Conservation (phyloP, 495 filamentous ascomycete genomes). For the Podospora tetraspora region DNA sequence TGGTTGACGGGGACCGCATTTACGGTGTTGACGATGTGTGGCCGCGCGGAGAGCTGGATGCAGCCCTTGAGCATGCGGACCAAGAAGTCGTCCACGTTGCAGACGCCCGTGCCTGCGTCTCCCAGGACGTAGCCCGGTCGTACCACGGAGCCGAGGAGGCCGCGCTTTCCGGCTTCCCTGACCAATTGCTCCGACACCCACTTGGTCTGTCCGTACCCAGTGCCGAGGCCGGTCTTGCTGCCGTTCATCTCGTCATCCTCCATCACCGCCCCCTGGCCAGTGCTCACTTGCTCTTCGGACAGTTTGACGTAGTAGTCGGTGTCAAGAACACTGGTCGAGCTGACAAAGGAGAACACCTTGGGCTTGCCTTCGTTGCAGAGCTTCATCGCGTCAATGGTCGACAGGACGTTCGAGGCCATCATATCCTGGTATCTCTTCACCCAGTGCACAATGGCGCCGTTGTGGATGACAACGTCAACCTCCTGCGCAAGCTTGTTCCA, state of each 20-base stretch:
- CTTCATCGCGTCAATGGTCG: conserved; percentile 69
- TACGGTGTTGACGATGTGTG: conserved; percentile 78
- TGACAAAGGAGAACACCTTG: conserved; percentile 79
- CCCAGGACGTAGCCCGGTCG: conserved; percentile 85
- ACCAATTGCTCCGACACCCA: conserved; percentile 67
- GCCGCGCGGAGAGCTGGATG: conserved; percentile 67
- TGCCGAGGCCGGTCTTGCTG: conserved; percentile 45
- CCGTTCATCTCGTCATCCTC: conserved; percentile 45
- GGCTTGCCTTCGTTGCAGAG: conserved; percentile 72
- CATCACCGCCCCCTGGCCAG: conserved; percentile 44
- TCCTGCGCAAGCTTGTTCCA: conserved; percentile 61
- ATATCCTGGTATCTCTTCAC: conserved; percentile 73
- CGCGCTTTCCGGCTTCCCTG: conserved; percentile 70
- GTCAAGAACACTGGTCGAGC: conserved; percentile 80
- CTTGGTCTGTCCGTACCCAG: conserved; percentile 90
- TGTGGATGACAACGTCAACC: conserved; percentile 81
- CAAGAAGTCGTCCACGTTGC: conserved; percentile 88
- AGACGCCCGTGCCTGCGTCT: conserved; percentile 64
- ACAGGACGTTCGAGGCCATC: conserved; percentile 70
- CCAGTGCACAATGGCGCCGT: conserved; percentile 88
- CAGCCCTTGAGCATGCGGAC: conserved; percentile 86
- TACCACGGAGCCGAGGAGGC: conserved; percentile 69
- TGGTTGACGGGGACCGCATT: conserved; percentile 88
- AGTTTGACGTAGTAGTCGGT: conserved; percentile 70
- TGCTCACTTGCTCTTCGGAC: conserved; percentile 53